Evolutionary conservation across 2,329 filamentous ascomycete genomes (phyloP), one percentile per base, ranked within the genome.

Genomic region (Escovopsis weberi): DNA sequence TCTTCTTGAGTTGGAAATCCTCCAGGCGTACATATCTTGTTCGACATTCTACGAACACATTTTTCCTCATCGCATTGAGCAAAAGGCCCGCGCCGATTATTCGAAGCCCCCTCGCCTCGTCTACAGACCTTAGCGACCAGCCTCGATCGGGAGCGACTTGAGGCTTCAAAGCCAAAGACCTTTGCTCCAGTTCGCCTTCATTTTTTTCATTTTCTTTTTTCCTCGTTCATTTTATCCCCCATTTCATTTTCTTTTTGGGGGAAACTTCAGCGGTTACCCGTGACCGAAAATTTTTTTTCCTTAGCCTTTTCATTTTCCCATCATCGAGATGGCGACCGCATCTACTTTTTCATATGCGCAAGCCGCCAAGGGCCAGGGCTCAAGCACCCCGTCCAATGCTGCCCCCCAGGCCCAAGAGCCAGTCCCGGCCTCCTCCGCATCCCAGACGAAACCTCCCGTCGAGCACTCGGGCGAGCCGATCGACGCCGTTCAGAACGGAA

Each of bases 261-360:
- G 35, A 37, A 15, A 37, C 2, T 15, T 43, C 43, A 47, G 46
- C 44, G 45, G 46, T 48, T 42, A 43, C 33, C 43, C 39, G 53
- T 55, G 48, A 51, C 50, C 53, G 58, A 53, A 51, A 51, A 46
- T 52, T 53, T 30, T 19, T 15, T 33, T 30, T 18, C 30, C 33
- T 18, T 5, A 11, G 18, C 4, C n/a, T 7, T 41, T 38, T 34
- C 43, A 37, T 32, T 33, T 28, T 33, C 37, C 35, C 23, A n/a
- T 19, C 35, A 23, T 50, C 51, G 55, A 61, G 46, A 77, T 76
- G 74, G 72, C 72, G 50, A 61, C 62, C 45, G 54, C 74, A 48
- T 69, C 76, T 47, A 69, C 76, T 32, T 94, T 95, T 60, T 95
- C 89, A 46, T 96, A 96, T 64, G 89, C 89, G 55, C 87, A 94